Evolutionary conservation across 768 basidiomycete genomes (phyloP), one percentile per base, ranked within the genome.

Genomic region (Thelephora aurantiotincta): DNA sequence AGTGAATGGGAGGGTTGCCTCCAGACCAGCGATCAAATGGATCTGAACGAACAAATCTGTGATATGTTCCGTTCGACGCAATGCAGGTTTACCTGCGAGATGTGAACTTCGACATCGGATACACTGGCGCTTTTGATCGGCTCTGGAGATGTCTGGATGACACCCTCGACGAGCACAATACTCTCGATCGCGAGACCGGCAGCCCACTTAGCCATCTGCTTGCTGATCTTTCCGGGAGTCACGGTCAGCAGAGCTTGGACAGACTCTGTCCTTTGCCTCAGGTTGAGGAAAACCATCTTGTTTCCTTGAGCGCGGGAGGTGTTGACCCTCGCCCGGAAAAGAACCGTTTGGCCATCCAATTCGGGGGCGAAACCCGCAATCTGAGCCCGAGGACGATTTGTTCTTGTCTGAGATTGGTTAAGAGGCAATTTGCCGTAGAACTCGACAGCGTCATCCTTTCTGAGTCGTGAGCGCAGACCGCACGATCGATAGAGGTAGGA

Each of bases 131-230:
- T 90, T 69, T 94, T 94, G 66, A 99, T 87, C n/a, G 69, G 72
- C 57, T 86, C 85, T 1, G 77, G 80, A 33, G 82, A 77, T 63
- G 78, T 82, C 61, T 80, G 77, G 37, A 93, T 84, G 46, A 70
- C 58, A 35, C 91, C 94, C 64, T 92, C 83, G 5, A 94, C 83
- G 19, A 93, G 76, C 5, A 98, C 82, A 57, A 99, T 92, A 50
- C 83, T 87, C 68, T 99, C 96, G 56, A 76, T 75, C 22, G 81
- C 69, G 44, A 98, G 66, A 20, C 75, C 60, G 16, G 80, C 79
- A 14, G 82, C 77, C 84, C 86, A 98, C 65, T 91, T 96, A 35
- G 91, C 77, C 96, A 99, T 99, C 62, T 94, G 92, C 66, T 93
- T 97, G 52, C 89, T 93, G 22, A 98, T 73, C 57, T 76, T 80